Base-by-base conservation (phyloP, 2,329 filamentous ascomycete species). In the Neoascochyta sp. region DNA sequence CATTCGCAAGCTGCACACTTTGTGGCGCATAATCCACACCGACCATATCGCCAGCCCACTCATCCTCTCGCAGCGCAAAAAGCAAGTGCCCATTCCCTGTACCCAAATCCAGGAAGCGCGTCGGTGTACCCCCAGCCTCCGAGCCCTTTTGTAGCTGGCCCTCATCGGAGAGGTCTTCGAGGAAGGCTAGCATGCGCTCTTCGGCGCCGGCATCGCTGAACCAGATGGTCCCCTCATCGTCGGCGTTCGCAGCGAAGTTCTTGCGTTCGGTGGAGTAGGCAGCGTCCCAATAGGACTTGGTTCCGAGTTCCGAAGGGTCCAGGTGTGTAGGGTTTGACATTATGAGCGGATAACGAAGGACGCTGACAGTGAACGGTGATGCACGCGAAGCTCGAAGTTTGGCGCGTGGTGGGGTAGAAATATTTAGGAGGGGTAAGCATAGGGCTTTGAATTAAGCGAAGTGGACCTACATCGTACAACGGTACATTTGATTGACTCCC, bases 201-300 rank as follows among this genome's bases (percentile, higher is more conserved):
- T 95, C 86, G 40, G 92, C 92, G 54, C 83, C 80, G 17, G 87
- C 85, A 67, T 96, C 92, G 60, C 88, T 83, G 74, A 98, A 98
- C 92, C 92, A 98, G 51, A 92, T 80, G 16, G 88, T 94, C 46
- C 90, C 90, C 37, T 83, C 83, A 69, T 95, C 86, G 34, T 75
- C 65, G 7, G 85, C 78, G 65, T 93, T 79, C 41, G 75, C 63
- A 31, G 76, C 66, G 63, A 89, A 78, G 66, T 92, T 90, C 38
- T 68, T 60, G 30, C 87, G 70, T 63, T 92, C 83, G 45, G 69
- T 73, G 1, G 72, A 69, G 69, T 93, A 92, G 42, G 86, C 76
- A 12, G 66, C 67, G 62, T 90, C 67, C 67, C 69, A 70, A 54
- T 69, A 69, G 48, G 51, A 81, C 65, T 87, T 94, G 16, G 87